phyloP scores from a whole-genome alignment of 768 basidiomycete genomes.

The Imleria badia region DNA sequence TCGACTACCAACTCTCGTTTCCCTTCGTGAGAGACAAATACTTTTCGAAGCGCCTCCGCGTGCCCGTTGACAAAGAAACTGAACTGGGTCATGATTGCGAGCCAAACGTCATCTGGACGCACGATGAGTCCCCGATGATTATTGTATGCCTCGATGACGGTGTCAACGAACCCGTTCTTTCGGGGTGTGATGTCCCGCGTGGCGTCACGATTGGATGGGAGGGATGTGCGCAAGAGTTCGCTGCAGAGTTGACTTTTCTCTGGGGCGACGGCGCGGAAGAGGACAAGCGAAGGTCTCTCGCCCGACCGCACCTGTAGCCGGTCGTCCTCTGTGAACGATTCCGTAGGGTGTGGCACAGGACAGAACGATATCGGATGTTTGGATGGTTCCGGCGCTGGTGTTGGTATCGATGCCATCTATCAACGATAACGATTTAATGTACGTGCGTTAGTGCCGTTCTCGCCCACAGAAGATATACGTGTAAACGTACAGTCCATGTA shows the following conservation, averaged over 20 bases:
- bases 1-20: slow-evolving; percentile 29
- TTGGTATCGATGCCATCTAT: slow-evolving; percentile 7
- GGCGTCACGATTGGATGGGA: slow-evolving; percentile 15
- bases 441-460: not conserved
- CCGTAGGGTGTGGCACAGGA: slow-evolving; percentile 21
- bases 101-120: slow-evolving; percentile 52
- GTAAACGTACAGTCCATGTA: slow-evolving; percentile 19
- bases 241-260: slow-evolving; percentile 22
- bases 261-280: slow-evolving; percentile 22
- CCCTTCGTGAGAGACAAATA: slow-evolving; percentile 30
- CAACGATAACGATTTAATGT: not conserved
- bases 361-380: slow-evolving; percentile 22
- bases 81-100: slow-evolving; percentile 36
- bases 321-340: slow-evolving; percentile 33
- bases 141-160: slow-evolving; percentile 36
- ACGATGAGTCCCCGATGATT: slow-evolving; percentile 39
- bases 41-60: slow-evolving; percentile 32
- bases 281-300: slow-evolving; percentile 19
- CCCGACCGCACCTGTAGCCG: slow-evolving; percentile 23
- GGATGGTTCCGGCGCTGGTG: not conserved
- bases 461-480: not conserved
- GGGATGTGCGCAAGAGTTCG: slow-evolving; percentile 31
- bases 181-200: slow-evolving; percentile 31
- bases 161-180: slow-evolving; percentile 37
- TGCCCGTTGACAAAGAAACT: slow-evolving; percentile 41